Conservation (phyloP, 371 early-diverging fungal genomes). For the Mortierella sp. region DNA sequence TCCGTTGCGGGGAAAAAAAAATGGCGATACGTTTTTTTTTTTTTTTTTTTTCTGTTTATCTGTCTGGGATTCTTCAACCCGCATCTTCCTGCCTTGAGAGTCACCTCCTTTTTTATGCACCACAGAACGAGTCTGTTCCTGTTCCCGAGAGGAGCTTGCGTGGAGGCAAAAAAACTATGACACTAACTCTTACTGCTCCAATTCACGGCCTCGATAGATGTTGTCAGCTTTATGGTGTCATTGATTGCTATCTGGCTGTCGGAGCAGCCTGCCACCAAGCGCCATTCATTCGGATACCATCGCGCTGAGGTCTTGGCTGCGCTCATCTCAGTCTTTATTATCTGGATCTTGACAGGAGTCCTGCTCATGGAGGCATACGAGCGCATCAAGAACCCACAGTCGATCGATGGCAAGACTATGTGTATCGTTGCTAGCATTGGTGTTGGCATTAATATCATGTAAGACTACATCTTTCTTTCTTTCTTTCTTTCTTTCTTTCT, state of each 20-base stretch:
- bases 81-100: too few species aligned
- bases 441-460: conserved; percentile 82
- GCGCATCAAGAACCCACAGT: conserved; percentile 74
- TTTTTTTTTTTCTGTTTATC: too few species aligned
- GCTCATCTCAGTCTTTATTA: conserved; percentile 79
- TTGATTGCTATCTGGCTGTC: conserved; percentile 77
- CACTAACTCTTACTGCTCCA: background rate
- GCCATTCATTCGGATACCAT: conserved; percentile 88
- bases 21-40: too few species aligned
- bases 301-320: conserved; percentile 91
- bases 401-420: conserved; percentile 85
- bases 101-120: too few species aligned
- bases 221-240: conserved; percentile 79
- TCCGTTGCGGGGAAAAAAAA: too few species aligned
- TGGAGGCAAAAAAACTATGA: background rate
- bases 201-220: conserved; percentile 60
- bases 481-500: background rate
- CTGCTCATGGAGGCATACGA: conserved; percentile 82
- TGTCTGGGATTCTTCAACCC: too few species aligned
- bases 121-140: too few species aligned
- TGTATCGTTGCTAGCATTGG: conserved; percentile 76
- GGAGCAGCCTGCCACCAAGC: conserved; percentile 73
- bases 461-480: conserved; percentile 29
- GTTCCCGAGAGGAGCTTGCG: too few species aligned
- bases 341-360: conserved; percentile 83